A percentile compares a stretch with the other conserved stretches of the same genome.
phyloP scores from a whole-genome alignment of 768 basidiomycete genomes.

The Glaciozyma martinii region DNA sequence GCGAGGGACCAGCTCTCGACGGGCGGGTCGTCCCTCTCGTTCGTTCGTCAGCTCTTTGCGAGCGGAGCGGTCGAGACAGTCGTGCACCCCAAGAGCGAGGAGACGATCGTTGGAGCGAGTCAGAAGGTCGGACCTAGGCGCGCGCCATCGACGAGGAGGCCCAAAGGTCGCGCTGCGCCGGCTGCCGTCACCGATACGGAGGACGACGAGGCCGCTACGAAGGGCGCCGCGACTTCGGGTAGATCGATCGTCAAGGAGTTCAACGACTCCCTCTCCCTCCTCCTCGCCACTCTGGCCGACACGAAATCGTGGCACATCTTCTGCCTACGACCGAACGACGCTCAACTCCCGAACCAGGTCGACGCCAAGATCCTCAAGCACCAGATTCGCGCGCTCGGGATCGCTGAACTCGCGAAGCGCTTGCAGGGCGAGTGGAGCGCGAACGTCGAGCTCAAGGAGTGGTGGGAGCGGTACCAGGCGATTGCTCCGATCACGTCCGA shows the following conservation, averaged over 20 bases:
- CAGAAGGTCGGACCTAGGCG: slow-evolving; percentile 91
- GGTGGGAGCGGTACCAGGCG: slow-evolving; percentile 70
- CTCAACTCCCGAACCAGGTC: slow-evolving; percentile 85
- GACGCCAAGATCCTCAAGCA: slow-evolving; percentile 87
- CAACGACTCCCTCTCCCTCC: slow-evolving; percentile 60
- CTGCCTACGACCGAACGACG: slow-evolving; percentile 90
- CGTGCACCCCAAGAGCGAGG: slow-evolving; percentile 83
- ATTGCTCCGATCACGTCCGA: slow-evolving; percentile 41
- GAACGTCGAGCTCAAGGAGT: slow-evolving; percentile 75
- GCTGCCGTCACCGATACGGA: slow-evolving; percentile 40
- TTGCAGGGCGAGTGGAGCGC: slow-evolving; percentile 49
- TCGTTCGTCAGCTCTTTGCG: slow-evolving; percentile 81
- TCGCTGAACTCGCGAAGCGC: slow-evolving; percentile 66
- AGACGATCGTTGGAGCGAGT: slow-evolving; percentile 89
- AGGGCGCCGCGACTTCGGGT: slow-evolving; percentile 27
- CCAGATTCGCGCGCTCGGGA: slow-evolving; percentile 71
- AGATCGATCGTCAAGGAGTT: slow-evolving; percentile 26
- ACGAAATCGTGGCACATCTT: slow-evolving; percentile 64
- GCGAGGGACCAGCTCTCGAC: slow-evolving; percentile 48
- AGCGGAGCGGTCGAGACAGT: slow-evolving; percentile 82
- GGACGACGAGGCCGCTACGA: slow-evolving; percentile 43
- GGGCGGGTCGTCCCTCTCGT: slow-evolving; percentile 76
- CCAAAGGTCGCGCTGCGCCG: slow-evolving; percentile 15
- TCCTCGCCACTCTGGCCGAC: slow-evolving; percentile 46
- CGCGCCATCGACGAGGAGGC: slow-evolving; percentile 60